Percentiles rank a stretch among this genome's conserved stretches.
These are phyloP conservation scores for Pouteria campechiana DNA, from an alignment of 179 eudicot species.

Conservation along the genomic window DNA sequence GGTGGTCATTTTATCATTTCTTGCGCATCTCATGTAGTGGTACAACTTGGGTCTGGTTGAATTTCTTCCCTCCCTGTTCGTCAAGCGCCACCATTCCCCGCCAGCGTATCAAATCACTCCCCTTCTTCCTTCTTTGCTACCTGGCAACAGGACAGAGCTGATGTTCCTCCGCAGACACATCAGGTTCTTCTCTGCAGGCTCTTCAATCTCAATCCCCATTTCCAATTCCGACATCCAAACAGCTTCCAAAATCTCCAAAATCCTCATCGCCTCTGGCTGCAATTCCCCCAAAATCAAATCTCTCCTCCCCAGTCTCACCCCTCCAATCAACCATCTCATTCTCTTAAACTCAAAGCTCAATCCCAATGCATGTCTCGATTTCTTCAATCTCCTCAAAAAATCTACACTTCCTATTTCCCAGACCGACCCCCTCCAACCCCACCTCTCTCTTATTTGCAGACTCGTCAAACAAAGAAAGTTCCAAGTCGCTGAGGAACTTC, in stretches of 20 bases:
- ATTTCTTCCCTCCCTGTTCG: too few species aligned
- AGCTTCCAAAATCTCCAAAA: constrained; percentile 32
- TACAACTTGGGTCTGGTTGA: too few species aligned
- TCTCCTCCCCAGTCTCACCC: constrained; percentile 22
- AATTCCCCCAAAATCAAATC: constrained; percentile 20
- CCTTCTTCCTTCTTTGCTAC: too few species aligned
- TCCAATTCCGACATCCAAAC: too few species aligned
- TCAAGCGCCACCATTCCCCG: too few species aligned
- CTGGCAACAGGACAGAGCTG: too few species aligned
- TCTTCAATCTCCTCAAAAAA: constrained; percentile 38
- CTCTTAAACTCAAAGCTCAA: constrained; percentile 49
- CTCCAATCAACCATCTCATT: constrained; percentile 42
- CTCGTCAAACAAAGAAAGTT: constrained; percentile 33
- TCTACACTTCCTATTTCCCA: constrained; percentile 21
- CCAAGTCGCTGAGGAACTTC: constrained; percentile 33
- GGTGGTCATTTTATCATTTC: too few species aligned
- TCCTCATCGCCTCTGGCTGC: constrained; percentile 20
- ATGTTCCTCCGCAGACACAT: too few species aligned
- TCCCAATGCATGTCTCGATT: constrained; percentile 29
- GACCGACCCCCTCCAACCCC: constrained; percentile 31
- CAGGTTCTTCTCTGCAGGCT: too few species aligned
- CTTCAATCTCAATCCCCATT: too few species aligned
- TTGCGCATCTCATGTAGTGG: too few species aligned
- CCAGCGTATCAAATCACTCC: too few species aligned
- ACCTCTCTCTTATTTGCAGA: constrained; percentile 43